Evolutionary conservation across 176 grass and related monocot genomes (phyloP), one percentile per base, ranked within the genome.

Genomic region (Phyllostachys edulis): DNA sequence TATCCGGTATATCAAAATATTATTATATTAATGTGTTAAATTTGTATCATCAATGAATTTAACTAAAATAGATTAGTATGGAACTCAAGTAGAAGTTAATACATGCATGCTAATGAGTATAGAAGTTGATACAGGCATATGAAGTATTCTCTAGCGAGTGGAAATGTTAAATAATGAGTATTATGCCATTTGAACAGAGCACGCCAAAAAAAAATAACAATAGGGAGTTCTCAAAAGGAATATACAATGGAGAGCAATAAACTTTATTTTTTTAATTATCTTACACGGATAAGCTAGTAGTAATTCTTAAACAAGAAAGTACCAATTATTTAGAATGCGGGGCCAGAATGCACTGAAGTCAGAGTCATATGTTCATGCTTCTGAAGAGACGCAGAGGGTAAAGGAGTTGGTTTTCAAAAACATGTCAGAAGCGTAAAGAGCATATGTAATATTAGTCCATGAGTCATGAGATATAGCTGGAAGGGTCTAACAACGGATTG

Each of bases 401-500:
- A 29, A 29, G 41, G 26, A 39, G 7, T 41, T 73, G 27, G 46
- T 71, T 82, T 52, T 76, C 15, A 71, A 18, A 71, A 72, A 44
- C 17, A 45, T 65, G 36, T 1, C 36, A 46, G 36, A 82, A 56
- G 14, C 24, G 36, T 14, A 47, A 21, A 67, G 16, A 80, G 27
- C 36, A 37, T 74, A 63, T 17, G 41, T 29, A 73, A 29, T 29
- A 29, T 29, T 61, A 45, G 24, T 47, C 38, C 16, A 64, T 71
- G 44, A 51, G 15, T 88, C 24, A 59, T 16, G 26, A 67, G 11
- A 89, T 67, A 69, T 87, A 94, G 1, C 29, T 29, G 29, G 29
- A 29, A 29, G 29, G 29, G 29, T 29, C 29, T 29, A 59, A 94
- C 42, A 49, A 94, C 51, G 56, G 88, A 76, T 83, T 97, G 88